phyloP scores from a whole-genome alignment of 768 basidiomycete genomes.

The Clathrus columnatus region DNA sequence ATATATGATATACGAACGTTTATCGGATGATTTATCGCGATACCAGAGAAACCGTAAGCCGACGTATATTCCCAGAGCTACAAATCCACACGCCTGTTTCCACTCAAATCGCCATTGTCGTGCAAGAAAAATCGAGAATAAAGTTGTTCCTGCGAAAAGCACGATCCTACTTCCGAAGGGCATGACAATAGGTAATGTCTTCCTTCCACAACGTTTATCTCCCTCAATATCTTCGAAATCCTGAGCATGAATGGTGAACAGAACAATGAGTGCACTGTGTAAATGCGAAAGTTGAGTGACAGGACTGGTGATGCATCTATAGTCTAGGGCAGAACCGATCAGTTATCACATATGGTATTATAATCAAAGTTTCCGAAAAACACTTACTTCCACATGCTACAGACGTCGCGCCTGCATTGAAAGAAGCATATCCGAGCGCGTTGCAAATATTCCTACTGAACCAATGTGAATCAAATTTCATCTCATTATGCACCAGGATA shows the following conservation, averaged over 20 bases:
- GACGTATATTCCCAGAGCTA: constrained; percentile 11
- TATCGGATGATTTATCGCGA: constrained; percentile 14
- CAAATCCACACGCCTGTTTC: constrained; percentile 3
- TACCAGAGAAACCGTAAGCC: constrained; percentile 15
- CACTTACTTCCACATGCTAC: constrained; percentile 16
- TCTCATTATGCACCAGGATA: constrained; percentile 25
- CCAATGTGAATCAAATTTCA: constrained; percentile 19
- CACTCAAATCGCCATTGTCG: constrained; percentile 15
- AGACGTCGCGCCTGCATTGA: constrained; percentile 27
- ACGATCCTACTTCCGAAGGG: constrained; percentile 13
- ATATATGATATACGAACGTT: constrained; percentile 20
- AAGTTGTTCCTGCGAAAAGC: constrained; percentile 12
- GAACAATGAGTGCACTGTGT: constrained; percentile 22
- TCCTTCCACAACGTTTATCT: constrained; percentile 22
- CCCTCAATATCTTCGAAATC: constrained; percentile 27
- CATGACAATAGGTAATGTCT: constrained; percentile 22
- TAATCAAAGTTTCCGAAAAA: neutral
- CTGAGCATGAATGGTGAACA: constrained; percentile 30
- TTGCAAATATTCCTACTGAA: constrained; percentile 25
- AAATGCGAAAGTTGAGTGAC: constrained; percentile 16
- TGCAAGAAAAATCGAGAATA: constrained; percentile 19
- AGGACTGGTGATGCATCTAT: constrained; percentile 7
- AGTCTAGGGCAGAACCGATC: neutral
- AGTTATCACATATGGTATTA: neutral
- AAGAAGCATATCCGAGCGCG: constrained; percentile 24